Evolutionary conservation across 768 basidiomycete species (phyloP).

Genomic region (Lactarius hatsudake): DNA sequence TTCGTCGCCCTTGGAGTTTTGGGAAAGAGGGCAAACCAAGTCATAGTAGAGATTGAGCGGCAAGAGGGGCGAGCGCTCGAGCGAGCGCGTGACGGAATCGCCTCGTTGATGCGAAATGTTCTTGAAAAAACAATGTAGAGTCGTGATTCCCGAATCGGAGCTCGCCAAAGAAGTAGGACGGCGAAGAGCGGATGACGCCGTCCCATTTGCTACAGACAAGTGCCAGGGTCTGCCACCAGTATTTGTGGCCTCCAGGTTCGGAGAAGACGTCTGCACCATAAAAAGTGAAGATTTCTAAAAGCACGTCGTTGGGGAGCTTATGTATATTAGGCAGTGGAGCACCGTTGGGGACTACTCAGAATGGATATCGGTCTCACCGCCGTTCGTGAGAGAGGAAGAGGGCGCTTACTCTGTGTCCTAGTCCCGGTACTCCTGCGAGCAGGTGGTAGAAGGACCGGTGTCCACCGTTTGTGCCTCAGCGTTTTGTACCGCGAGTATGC

Average conservation of each 20-base stretch:
- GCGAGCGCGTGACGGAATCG: background rate
- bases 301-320: background rate
- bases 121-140: background rate
- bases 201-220: slow-evolving; percentile 12
- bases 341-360: background rate
- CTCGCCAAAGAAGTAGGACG: background rate
- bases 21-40: background rate
- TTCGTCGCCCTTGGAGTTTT: background rate
- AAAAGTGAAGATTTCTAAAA: slow-evolving; percentile 4
- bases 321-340: background rate
- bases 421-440: background rate
- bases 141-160: background rate
- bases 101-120: background rate
- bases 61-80: background rate
- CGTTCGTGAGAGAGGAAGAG: background rate
- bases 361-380: background rate
- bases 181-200: background rate
- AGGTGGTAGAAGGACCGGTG: background rate
- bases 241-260: background rate
- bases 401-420: background rate
- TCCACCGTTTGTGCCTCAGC: too few species aligned
- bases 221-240: slow-evolving; percentile 6
- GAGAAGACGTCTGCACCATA: background rate
- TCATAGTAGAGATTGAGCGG: slow-evolving; percentile 6
- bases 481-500: background rate